Conservation (phyloP, 2,329 filamentous ascomycete species). For the Dactylonectria macrodidyma region DNA sequence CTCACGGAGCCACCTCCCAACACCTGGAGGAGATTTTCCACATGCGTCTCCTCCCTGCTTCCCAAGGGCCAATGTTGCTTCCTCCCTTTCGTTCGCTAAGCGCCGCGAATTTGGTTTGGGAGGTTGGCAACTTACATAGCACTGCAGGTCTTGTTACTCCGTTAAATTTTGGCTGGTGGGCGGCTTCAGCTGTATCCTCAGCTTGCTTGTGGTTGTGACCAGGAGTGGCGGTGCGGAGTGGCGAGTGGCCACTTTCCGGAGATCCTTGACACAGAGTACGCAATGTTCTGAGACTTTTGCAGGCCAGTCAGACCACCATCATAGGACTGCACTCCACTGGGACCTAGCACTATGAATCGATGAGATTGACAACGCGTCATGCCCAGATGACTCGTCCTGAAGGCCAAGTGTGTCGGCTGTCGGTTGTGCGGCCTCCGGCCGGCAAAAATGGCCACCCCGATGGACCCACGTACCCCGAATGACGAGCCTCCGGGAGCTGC, state of each 20-base stretch:
- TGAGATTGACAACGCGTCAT: background rate
- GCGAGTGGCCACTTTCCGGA: background rate
- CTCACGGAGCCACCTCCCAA: background rate
- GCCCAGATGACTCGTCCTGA: background rate
- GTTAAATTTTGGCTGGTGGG: background rate
- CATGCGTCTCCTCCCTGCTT: background rate
- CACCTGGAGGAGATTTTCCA: background rate
- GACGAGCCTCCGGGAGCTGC: background rate
- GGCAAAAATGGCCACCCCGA: background rate
- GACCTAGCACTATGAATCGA: too few species aligned
- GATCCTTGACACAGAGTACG: background rate
- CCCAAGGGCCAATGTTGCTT: background rate
- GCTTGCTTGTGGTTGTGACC: background rate
- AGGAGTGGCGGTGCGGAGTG: background rate
- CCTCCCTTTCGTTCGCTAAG: too few species aligned
- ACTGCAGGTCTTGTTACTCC: background rate
- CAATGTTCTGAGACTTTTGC: background rate
- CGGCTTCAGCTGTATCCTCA: background rate
- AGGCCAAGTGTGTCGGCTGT: background rate
- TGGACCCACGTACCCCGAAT: constrained; percentile 1
- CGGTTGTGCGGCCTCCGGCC: background rate
- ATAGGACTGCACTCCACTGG: background rate
- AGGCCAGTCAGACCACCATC: background rate
- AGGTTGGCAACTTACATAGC: background rate
- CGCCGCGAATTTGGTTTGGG: too few species aligned